phyloP scores from a whole-genome alignment of 805 yeast species.

The Jamesozyma spencerorum region DNA sequence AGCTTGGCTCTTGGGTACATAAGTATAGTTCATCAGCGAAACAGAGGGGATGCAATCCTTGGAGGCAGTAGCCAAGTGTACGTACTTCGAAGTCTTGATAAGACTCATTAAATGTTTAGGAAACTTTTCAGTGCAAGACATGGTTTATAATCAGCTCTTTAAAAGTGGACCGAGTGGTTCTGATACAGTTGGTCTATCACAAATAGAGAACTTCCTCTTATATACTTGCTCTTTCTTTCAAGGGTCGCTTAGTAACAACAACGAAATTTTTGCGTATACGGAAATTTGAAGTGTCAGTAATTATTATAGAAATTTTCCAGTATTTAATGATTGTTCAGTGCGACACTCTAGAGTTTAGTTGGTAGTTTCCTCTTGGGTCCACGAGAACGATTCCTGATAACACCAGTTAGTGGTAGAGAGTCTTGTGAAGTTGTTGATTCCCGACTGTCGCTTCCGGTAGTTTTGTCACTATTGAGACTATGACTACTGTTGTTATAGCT shows the following conservation, averaged over 20 bases:
- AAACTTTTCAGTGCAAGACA: conserved; percentile 26
- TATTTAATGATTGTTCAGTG: neutral
- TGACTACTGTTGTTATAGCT: neutral
- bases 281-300: too few relatives aligned
- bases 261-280: neutral
- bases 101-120: conserved; percentile 36
- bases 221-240: too few relatives aligned
- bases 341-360: conserved; percentile 3
- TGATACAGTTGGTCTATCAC: too few relatives aligned
- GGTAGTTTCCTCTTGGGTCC: conserved; percentile 36
- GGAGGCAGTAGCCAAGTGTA: conserved; percentile 77
- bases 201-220: too few relatives aligned
- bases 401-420: conserved; percentile 15
- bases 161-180: too few relatives aligned
- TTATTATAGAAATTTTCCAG: neutral
- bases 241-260: neutral
- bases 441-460: conserved; percentile 3
- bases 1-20: conserved; percentile 37
- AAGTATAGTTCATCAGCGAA: conserved; percentile 83
- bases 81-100: conserved; percentile 53
- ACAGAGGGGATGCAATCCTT: conserved; percentile 70
- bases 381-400: conserved; percentile 29
- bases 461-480: neutral
- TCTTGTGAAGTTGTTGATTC: neutral
- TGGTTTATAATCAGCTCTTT: too few relatives aligned